These are phyloP conservation scores for Erysimum cheiranthoides DNA, from an alignment of 345 rosid genomes.

Conservation along the genomic window DNA sequence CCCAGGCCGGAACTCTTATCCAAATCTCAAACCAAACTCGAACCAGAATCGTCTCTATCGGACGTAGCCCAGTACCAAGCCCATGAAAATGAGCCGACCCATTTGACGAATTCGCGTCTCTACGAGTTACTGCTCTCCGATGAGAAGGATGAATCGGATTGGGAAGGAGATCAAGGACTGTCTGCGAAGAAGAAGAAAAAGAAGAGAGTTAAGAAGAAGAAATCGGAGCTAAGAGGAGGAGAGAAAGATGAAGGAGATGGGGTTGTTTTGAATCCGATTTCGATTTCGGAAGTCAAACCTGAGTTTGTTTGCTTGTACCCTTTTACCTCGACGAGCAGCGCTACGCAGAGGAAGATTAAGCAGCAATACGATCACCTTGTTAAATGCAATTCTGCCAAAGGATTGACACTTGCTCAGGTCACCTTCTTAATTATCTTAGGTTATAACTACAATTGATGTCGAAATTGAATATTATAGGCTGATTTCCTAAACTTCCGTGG, in stretches of 20 bases:
- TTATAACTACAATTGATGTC: neutral
- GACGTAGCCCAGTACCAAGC: conserved; percentile 34
- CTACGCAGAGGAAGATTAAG: conserved; percentile 95
- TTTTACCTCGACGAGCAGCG: conserved; percentile 79
- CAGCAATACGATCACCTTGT: conserved; percentile 84
- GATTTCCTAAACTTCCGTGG: neutral
- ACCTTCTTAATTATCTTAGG: neutral
- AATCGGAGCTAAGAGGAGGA: conserved; percentile 40
- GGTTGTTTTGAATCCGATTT: conserved; percentile 49
- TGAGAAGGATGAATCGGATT: conserved; percentile 43
- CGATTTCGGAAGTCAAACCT: conserved; percentile 53
- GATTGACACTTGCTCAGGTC: conserved; percentile 87
- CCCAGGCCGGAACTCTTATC: conserved; percentile 30
- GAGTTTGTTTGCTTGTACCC: conserved; percentile 80
- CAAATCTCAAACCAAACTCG: conserved; percentile 38
- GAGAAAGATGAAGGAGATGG: conserved; percentile 47
- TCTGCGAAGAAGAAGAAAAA: conserved; percentile 66
- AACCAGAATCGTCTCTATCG: conserved; percentile 34
- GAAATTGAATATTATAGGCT: too few relatives aligned
- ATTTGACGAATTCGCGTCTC: conserved; percentile 56
- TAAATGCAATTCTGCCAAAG: conserved; percentile 66
- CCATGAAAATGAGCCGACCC: conserved; percentile 49
- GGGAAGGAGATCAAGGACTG: conserved; percentile 49
- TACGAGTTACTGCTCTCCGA: conserved; percentile 61
- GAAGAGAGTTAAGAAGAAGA: conserved; percentile 66